These are phyloP conservation scores for Musa itinerans DNA, from an alignment of 176 grass and related monocot genomes.

Conservation along the genomic window DNA sequence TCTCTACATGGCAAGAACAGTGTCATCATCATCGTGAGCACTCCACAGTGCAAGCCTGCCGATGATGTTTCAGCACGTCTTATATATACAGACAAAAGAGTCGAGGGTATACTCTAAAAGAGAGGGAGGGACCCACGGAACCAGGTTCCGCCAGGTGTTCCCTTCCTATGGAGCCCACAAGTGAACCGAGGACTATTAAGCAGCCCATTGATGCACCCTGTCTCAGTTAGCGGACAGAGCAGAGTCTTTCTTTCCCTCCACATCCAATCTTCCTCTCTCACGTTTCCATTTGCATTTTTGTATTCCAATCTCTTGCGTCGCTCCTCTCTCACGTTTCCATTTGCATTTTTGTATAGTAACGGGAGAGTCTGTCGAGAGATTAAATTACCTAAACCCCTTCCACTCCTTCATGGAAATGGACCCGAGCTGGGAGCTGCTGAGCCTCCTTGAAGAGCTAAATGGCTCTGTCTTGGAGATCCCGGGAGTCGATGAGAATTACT, in stretches of 20 bases:
- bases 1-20: neutral
- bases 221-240: too few species aligned
- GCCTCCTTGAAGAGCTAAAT: conserved; percentile 9
- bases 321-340: too few species aligned
- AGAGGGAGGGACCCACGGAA: neutral
- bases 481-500: neutral
- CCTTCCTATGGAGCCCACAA: neutral
- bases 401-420: conserved; percentile 11
- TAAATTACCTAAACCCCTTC: neutral
- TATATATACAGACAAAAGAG: too few species aligned
- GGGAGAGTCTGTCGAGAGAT: neutral
- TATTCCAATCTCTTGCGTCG: neutral
- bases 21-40: neutral
- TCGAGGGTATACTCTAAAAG: too few species aligned
- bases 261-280: too few species aligned
- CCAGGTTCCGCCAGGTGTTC: neutral
- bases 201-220: too few species aligned
- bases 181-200: too few species aligned
- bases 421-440: conserved; percentile 9
- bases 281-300: neutral
- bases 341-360: neutral
- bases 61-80: neutral
- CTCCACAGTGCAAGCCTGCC: neutral
- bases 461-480: neutral
- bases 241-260: too few species aligned